Base-by-base conservation (phyloP, 768 basidiomycete genomes). In the Mycena pura region DNA sequence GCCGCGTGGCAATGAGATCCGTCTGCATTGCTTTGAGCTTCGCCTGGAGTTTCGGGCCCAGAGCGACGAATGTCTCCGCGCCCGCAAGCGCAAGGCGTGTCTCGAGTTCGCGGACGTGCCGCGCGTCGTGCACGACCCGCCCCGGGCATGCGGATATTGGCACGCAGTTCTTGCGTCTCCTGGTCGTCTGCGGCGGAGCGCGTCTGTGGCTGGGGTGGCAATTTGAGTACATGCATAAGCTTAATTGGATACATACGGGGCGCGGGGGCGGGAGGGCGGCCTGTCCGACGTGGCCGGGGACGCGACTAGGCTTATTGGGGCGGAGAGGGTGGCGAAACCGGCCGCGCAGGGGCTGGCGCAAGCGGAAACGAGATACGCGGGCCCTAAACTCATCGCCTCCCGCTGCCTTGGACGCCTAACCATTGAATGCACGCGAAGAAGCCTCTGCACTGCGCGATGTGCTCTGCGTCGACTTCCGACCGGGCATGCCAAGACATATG, bases 1-100 rank as follows among this genome's bases (percentile, higher is more conserved):
- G 86, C n/a, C 86, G 86, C 5, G 88, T 84, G 1, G 85, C 84
- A 25, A 86, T 87, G 41, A 95, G 84, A 44, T 96, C 92, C 0
- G 90, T 86, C 71, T 95, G 91, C 36, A 92, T 84, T 25, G 87
- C 83, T 36, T 84, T 89, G 46, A 96, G 84, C 72, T 96, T 96
- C 32, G 91, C 91, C 75, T 95, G 92, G 29, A 96, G 83, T 74
- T 96, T 98, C 0, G 94, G 93, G n/a, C 90, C 83, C 15, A 94
- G 81, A 5, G 91, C 82, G 27, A 92, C 86, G 66, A 95, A 93
- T 13, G 89, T 82, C 70, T 94, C 92, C 0, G 91, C 92, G 63
- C 97, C 96, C n/a, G n/a, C n/a, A n/a, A n/a, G n/a, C 6, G 84
- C 80, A 7, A 93, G 86, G n/a, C 91, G 87, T 2, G 85, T 81